These are phyloP conservation scores for Starmera stellimalicola DNA, from an alignment of 1,139 yeast genomes.

Conservation along the genomic window DNA sequence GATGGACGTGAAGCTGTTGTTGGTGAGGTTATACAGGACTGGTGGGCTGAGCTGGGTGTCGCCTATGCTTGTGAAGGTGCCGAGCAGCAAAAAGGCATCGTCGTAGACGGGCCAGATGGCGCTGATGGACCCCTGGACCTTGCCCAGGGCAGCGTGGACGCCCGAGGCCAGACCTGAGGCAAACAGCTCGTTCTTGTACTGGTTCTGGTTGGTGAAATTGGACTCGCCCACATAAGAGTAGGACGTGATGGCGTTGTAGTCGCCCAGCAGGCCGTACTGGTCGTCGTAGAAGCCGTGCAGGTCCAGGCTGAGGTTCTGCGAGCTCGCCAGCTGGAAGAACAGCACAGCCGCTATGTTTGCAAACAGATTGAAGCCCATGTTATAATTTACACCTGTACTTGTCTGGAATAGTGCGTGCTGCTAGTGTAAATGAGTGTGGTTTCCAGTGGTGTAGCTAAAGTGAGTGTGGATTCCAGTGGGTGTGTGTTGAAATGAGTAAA, in stretches of 20 bases:
- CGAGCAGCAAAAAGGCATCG: slow-evolving; percentile 32
- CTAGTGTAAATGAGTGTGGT: too few relatives aligned
- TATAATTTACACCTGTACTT: too few relatives aligned
- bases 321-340: too few relatives aligned
- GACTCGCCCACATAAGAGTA: slow-evolving; percentile 47
- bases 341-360: too few relatives aligned
- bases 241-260: slow-evolving; percentile 50
- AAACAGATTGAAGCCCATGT: too few relatives aligned
- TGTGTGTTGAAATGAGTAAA: too few relatives aligned
- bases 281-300: slow-evolving; percentile 25
- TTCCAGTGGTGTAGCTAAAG: too few relatives aligned
- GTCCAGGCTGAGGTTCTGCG: too few relatives aligned
- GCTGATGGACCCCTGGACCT: slow-evolving; percentile 16
- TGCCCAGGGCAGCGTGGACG: slow-evolving; percentile 8
- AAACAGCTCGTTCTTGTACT: slow-evolving; percentile 13
- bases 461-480: too few relatives aligned
- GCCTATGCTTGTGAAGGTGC: slow-evolving; percentile 36
- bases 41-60: slow-evolving; percentile 37
- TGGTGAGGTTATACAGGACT: slow-evolving; percentile 42
- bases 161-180: slow-evolving; percentile 17
- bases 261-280: slow-evolving; percentile 54
- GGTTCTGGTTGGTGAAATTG: slow-evolving; percentile 24
- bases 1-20: slow-evolving; percentile 33
- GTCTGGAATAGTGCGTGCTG: too few relatives aligned
- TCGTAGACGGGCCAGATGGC: slow-evolving; percentile 20